Base-by-base conservation (phyloP, 495 filamentous ascomycete species). In the Echria macrotheca region DNA sequence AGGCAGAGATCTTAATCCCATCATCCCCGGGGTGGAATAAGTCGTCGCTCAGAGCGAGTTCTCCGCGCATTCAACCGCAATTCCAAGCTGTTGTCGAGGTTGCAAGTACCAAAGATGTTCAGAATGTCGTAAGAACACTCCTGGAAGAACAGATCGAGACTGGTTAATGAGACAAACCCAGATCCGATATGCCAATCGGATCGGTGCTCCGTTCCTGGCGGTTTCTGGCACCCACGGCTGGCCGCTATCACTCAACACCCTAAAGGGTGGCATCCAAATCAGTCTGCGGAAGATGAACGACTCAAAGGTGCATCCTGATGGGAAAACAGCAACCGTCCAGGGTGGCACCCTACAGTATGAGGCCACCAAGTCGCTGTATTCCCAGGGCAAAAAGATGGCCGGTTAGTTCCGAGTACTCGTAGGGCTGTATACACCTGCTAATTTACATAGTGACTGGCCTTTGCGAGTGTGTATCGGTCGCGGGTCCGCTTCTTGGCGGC, bases 401-500 rank as follows among this genome's bases (percentile, higher is more conserved):
- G 23, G 39, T 24, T 1, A 3, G 39, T 23, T 19, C 14, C 5
- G 15, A 42, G 17, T 7, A 33, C 22, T 46, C 7, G 21, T 6
- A 21, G 24, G 29, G 37, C n/a, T n/a, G n/a, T 31, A 31, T 31
- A 12, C 28, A 31, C 28, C 28, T 31, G 28, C 28, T n/a, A n/a
- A n/a, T n/a, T n/a, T n/a, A n/a, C n/a, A n/a, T n/a, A 18, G 45
- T 49, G 26, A 73, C 71, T n/a, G 73, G 74, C 15, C 65, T 58
- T 9, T 77, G 72, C 19, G 67, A 75, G 38, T 80, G 76, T 49
- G 70, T 73, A 9, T 68, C 74, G 22, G 44, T 66, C 7, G 47
- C 76, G 0, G 76, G 77, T 1, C 66, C 72, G 10, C 61, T 59
- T 0, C 73, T 81, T 15, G 79, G 79, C 12, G 79, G 76, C 25